Evolutionary conservation across 176 grass and related monocot species (phyloP).

Genomic region (Cymbopogon citratus): DNA sequence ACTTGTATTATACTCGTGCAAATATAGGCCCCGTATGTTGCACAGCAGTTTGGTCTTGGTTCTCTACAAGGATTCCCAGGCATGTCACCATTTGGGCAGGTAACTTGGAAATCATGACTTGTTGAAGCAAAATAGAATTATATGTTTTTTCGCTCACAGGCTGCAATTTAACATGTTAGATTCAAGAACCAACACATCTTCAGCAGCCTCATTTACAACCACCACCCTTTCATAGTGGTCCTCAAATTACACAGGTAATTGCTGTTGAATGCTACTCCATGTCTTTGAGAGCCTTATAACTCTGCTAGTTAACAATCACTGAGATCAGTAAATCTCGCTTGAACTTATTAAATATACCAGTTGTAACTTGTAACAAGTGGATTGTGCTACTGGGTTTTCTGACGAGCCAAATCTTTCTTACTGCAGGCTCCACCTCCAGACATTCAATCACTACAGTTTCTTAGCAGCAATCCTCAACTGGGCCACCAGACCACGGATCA

Average conservation of each 20-base stretch:
- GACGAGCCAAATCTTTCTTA: not conserved
- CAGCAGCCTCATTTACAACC: slow-evolving; percentile 64
- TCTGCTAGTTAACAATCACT: not conserved
- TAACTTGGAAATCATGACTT: slow-evolving; percentile 26
- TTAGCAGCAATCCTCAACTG: slow-evolving; percentile 63
- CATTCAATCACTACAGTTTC: slow-evolving; percentile 71
- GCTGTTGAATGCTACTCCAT: not conserved
- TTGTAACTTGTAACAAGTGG: not conserved
- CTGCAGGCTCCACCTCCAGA: slow-evolving; percentile 48
- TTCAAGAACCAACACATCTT: slow-evolving; percentile 61
- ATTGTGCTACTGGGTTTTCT: not conserved
- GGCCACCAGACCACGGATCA: slow-evolving; percentile 76
- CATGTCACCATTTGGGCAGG: slow-evolving; percentile 81
- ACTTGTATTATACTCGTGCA: slow-evolving; percentile 14
- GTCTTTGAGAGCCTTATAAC: not conserved
- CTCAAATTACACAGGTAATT: slow-evolving; percentile 67
- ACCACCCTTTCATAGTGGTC: slow-evolving; percentile 53
- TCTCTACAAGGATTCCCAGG: slow-evolving; percentile 71
- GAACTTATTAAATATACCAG: no score
- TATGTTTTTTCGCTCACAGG: not conserved
- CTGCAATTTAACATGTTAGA: slow-evolving; percentile 32
- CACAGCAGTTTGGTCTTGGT: slow-evolving; percentile 72
- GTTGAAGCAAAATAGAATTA: slow-evolving; percentile 4
- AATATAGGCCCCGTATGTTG: slow-evolving; percentile 56
- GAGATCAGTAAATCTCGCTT: not conserved